A percentile compares a stretch with the other conserved stretches of the same genome.
These are phyloP conservation scores for Fusarium transvaalense DNA, from an alignment of 2,329 filamentous ascomycete genomes.

Conservation along the genomic window DNA sequence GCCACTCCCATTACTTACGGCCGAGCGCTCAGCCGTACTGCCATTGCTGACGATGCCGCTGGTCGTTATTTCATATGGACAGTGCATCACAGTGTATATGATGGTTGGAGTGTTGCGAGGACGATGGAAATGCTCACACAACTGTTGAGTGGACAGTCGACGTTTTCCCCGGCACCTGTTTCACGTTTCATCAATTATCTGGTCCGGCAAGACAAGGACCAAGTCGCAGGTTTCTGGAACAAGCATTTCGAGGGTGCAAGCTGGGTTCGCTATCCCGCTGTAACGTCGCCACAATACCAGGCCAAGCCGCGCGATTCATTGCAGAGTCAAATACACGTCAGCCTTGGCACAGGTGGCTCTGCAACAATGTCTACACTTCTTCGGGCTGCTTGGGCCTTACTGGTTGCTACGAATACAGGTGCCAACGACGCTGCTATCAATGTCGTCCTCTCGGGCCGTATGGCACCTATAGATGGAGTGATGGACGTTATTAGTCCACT, in stretches of 20 bases:
- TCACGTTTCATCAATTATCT: conserved; percentile 3
- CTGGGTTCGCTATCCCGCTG: conserved; percentile 2
- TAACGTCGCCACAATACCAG: neutral
- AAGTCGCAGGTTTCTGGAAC: neutral
- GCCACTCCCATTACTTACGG: conserved; percentile 3
- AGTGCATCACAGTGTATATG: neutral
- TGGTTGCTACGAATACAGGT: neutral
- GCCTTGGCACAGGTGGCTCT: neutral
- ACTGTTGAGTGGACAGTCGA: neutral
- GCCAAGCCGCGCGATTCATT: neutral
- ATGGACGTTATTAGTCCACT: conserved; percentile 10
- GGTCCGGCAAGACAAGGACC: neutral
- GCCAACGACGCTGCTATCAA: neutral
- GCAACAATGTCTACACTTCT: conserved; percentile 1
- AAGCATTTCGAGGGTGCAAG: neutral
- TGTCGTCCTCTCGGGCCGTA: neutral
- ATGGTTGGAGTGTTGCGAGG: neutral
- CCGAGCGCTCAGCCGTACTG: neutral
- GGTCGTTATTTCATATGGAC: conserved; percentile 2
- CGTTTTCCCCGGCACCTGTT: neutral
- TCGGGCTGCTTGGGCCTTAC: conserved; percentile 1
- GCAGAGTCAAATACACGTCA: neutral
- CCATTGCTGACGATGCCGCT: neutral
- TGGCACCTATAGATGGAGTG: conserved; percentile 7
- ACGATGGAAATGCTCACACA: conserved; percentile 5